Evolutionary conservation across 2,329 filamentous ascomycete genomes (phyloP).

Genomic region (Juglanconis sp.): DNA sequence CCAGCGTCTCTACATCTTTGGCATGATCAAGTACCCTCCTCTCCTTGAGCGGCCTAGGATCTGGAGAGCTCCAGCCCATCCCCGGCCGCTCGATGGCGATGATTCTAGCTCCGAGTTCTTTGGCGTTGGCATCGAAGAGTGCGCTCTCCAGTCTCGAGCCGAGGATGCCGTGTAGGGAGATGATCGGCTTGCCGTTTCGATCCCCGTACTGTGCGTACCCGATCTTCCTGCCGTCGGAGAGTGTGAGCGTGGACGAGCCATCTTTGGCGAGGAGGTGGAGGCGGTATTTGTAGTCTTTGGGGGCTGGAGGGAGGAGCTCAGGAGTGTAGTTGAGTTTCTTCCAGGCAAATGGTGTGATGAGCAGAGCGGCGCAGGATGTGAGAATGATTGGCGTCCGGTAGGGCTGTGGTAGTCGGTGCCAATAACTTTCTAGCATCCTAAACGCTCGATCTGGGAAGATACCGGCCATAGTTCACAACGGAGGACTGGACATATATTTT

Average conservation of each 20-base stretch:
- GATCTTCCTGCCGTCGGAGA: slow-evolving; percentile 38
- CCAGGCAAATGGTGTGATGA: not conserved
- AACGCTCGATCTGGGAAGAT: not conserved
- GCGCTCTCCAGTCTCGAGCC: slow-evolving; percentile 36
- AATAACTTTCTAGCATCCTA: not conserved
- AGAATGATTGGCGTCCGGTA: slow-evolving; percentile 2
- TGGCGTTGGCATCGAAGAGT: slow-evolving; percentile 25
- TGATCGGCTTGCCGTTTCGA: slow-evolving; percentile 27
- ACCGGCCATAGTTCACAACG: not conserved
- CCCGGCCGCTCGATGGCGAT: slow-evolving; percentile 41
- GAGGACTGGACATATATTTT: not conserved
- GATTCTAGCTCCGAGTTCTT: slow-evolving; percentile 28
- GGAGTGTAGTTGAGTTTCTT: not conserved
- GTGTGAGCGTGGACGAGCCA: slow-evolving; percentile 21
- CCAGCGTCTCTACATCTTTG: slow-evolving; percentile 30
- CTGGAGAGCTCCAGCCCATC: slow-evolving; percentile 37
- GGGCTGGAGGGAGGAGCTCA: not conserved
- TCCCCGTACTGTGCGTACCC: slow-evolving; percentile 39
- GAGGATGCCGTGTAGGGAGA: slow-evolving; percentile 43
- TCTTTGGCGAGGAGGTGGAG: not conserved
- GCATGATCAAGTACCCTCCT: slow-evolving; percentile 33
- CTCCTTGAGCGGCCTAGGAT: slow-evolving; percentile 21
- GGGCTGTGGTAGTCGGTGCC: not conserved
- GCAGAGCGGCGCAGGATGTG: slow-evolving; percentile 1
- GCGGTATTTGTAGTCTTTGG: slow-evolving; percentile 2